Evolutionary conservation across 352 stramenopile species (phyloP).

Genomic region (Aphanomyces astaci): DNA sequence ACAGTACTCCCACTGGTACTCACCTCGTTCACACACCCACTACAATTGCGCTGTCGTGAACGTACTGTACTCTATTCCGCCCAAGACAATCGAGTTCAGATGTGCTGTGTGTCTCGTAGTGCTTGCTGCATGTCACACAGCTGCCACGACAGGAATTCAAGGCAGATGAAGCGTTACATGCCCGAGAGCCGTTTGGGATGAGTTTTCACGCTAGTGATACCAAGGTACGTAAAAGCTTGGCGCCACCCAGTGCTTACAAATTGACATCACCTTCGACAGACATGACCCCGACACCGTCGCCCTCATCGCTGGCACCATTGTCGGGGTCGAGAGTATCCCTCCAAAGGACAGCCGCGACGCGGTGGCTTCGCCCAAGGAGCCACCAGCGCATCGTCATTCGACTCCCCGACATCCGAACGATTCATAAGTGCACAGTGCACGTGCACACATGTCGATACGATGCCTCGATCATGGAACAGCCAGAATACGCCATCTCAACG

Average conservation of each 20-base stretch:
- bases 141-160: too few relatives aligned
- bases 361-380: background rate
- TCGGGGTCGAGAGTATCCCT: background rate
- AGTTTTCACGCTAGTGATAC: background rate
- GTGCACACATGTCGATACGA: slow-evolving; percentile 67
- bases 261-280: background rate
- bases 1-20: too few relatives aligned
- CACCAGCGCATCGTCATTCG: slow-evolving; percentile 23
- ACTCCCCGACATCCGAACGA: slow-evolving; percentile 54
- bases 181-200: background rate
- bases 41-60: background rate
- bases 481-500: slow-evolving; percentile 61
- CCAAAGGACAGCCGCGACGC: background rate
- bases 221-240: background rate
- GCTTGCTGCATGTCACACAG: too few relatives aligned
- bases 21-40: too few relatives aligned
- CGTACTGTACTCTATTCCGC: background rate
- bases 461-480: slow-evolving; percentile 64
- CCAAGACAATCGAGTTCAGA: too few relatives aligned
- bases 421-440: slow-evolving; percentile 46
- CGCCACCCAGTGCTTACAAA: background rate
- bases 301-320: background rate
- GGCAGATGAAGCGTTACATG: background rate
- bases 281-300: background rate
- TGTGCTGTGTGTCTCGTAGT: too few relatives aligned